Conservation (phyloP, 768 basidiomycete genomes). For the Tremella mesenterica region DNA sequence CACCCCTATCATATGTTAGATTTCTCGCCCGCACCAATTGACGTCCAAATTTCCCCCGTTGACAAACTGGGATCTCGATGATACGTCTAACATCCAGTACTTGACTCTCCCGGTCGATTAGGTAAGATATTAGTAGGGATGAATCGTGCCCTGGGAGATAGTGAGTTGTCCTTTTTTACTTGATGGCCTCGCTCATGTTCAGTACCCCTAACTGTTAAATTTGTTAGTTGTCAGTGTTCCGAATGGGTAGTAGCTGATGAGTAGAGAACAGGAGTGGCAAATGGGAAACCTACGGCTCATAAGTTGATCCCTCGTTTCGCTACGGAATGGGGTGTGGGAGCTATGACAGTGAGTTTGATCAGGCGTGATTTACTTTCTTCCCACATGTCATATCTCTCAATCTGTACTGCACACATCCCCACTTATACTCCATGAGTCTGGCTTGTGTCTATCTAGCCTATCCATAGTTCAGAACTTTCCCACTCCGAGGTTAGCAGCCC, state of each 20-base stretch:
- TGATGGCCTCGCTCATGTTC: neutral
- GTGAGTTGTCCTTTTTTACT: conserved; percentile 15
- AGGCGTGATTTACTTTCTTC: too few relatives aligned
- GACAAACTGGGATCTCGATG: too few relatives aligned
- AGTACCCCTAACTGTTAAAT: conserved; percentile 57
- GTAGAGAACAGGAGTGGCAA: conserved; percentile 72
- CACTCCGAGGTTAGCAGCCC: too few relatives aligned
- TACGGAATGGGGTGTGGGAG: conserved; percentile 53
- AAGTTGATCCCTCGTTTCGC: conserved; percentile 76
- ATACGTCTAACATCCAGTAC: conserved; percentile 55
- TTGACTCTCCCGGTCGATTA: conserved; percentile 71
- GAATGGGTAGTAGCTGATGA: conserved; percentile 1
- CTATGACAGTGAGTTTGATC: conserved; percentile 51
- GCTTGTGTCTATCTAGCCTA: too few relatives aligned
- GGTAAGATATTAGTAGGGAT: conserved; percentile 84
- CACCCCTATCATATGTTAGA: too few relatives aligned
- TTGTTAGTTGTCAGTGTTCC: conserved; percentile 20
- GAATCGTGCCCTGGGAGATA: conserved; percentile 79
- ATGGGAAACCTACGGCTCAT: conserved; percentile 74
- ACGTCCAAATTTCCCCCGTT: too few relatives aligned
- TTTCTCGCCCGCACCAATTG: too few relatives aligned
- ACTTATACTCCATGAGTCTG: too few relatives aligned
- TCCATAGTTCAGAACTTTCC: too few relatives aligned
- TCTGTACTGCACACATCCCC: too few relatives aligned
- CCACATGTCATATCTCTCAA: too few relatives aligned